Evolutionary conservation across 148 eudicot genomes (phyloP).

Genomic region (Rhododendron simsii): DNA sequence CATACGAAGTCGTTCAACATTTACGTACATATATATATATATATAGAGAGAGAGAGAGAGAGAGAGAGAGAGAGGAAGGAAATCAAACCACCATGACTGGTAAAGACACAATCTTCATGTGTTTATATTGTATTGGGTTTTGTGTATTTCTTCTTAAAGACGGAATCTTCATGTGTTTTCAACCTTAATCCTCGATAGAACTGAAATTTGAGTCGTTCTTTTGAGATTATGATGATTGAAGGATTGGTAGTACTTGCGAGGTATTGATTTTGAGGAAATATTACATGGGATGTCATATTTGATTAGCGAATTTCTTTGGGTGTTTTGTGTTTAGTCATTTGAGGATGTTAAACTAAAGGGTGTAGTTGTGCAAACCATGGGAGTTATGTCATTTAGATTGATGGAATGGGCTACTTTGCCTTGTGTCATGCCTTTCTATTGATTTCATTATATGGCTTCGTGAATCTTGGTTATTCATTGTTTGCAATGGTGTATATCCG

Average conservation of each 20-base stretch:
- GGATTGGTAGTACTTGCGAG: not conserved
- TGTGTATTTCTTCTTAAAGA: not conserved
- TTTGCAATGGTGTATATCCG: not conserved
- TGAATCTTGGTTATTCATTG: not conserved
- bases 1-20: not conserved
- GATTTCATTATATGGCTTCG: not conserved
- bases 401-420: not conserved
- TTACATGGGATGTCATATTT: not conserved
- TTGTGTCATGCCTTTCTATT: not conserved
- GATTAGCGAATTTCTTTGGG: not conserved
- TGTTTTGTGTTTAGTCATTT: not conserved
- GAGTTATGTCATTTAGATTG: not conserved
- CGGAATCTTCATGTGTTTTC: not conserved
- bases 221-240: not conserved
- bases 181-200: not conserved
- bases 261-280: not conserved
- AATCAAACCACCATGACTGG: constrained; percentile 39
- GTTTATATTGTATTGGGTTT: not conserved
- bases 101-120: constrained; percentile 7
- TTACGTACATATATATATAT: not conserved
- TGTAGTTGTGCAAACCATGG: not conserved
- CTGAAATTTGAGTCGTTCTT: not conserved
- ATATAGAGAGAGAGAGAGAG: too few relatives aligned
- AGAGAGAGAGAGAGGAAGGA: not conserved
- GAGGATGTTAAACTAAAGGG: not conserved